Evolutionary conservation across 345 rosid species (phyloP), one percentile per base, ranked within the genome.

Genomic region (Citrus sp.): DNA sequence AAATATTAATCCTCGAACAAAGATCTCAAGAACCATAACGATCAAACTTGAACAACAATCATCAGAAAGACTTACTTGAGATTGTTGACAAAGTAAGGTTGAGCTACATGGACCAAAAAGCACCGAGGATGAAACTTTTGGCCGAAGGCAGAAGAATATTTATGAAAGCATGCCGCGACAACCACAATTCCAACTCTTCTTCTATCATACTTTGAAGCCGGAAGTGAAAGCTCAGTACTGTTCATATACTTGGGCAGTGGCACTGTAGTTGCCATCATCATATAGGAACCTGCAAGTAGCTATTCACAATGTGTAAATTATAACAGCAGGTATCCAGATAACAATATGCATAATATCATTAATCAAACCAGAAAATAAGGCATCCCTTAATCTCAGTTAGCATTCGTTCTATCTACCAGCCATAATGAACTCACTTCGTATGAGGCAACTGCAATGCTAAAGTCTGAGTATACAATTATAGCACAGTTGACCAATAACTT

Each of bases 241-340:
- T 68, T 79, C 40, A 82, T 80, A 80, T 78, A 70, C 35, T 61
- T 82, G 19, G 87, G 85, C 22, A 75, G 66, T 68, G 81, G 59
- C 77, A 73, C 72, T 16, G 83, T 42, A 62, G 85, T 77, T 54
- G 87, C 87, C 87, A 89, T 85, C 74, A 64, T 85, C 86, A 70
- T 64, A 81, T 60, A 70, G 77, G 74, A 77, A 81, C 78, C 87
- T 80, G 79, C 38, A 24, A 68, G 60, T 58, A 69, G 9, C 32
- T 37, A 54, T 60, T 73, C 73, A 79, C 38, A 24, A 73, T 55
- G 34, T 54, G 28, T 37, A 24, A n/a, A 49, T 40, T 25, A 76
- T 8, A 64, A 64, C 30, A 32, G 25, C 38, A 24, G 22, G 61
- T 22, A 46, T 25, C 51, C 21, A 38, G 27, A 64, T 22, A 58